phyloP scores from a whole-genome alignment of 2,329 filamentous ascomycete species.

The Aaosphaeria pasadenensis region DNA sequence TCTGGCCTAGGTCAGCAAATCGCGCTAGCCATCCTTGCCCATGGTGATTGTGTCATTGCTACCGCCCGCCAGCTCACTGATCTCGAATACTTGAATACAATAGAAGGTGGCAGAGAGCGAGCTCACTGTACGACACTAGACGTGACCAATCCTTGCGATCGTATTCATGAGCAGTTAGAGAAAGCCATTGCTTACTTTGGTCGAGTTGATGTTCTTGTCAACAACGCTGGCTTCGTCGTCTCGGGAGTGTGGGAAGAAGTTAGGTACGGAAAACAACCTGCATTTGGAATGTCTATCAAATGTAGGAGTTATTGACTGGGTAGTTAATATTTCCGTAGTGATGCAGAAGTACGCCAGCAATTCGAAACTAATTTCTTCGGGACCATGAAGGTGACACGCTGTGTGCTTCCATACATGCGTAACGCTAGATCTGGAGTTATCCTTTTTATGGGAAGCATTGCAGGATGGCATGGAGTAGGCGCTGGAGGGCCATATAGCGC shows the following conservation, averaged over 20 bases:
- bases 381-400: constrained; percentile 33
- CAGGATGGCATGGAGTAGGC: constrained; percentile 9
- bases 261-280: constrained; percentile 3
- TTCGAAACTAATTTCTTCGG: constrained; percentile 45
- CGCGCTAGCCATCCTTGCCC: constrained; percentile 42
- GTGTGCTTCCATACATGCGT: constrained; percentile 40
- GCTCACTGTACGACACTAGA: constrained; percentile 48
- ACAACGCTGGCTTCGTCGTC: constrained; percentile 17
- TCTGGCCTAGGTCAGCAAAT: constrained; percentile 52
- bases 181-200: constrained; percentile 22
- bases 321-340: neutral
- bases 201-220: constrained; percentile 22
- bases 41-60: constrained; percentile 51
- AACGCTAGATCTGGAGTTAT: constrained; percentile 33
- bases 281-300: neutral
- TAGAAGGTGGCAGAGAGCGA: constrained; percentile 40
- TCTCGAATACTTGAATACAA: constrained; percentile 7
- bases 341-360: constrained; percentile 10
- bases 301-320: neutral
- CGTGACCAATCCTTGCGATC: constrained; percentile 40
- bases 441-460: constrained; percentile 29
- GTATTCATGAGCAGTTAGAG: constrained; percentile 37
- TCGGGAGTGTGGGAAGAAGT: constrained; percentile 13
- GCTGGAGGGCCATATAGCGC: constrained; percentile 20
- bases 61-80: constrained; percentile 40